Percentiles rank a stretch among this genome's conserved stretches.
phyloP scores from a whole-genome alignment of 371 early-diverging fungal species.

The Rhizomucor pusillus region DNA sequence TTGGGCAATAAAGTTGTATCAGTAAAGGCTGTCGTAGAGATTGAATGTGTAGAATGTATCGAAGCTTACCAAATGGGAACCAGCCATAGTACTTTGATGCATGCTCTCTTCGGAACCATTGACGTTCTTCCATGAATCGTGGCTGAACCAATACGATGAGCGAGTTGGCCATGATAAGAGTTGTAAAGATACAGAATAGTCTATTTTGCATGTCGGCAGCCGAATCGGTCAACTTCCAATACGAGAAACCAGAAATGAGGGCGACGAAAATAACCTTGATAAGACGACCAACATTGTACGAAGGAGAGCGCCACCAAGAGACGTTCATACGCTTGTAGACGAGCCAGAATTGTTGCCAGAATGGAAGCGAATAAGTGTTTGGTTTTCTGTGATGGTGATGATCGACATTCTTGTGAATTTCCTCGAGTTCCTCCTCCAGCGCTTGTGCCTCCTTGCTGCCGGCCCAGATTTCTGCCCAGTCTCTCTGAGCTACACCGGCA shows the following conservation, averaged over 20 bases:
- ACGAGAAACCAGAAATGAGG: conserved; percentile 75
- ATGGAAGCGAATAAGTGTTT: conserved; percentile 28
- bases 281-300: conserved; percentile 67
- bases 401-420: conserved; percentile 22
- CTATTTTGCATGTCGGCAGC: conserved; percentile 65
- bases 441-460: conserved; percentile 44
- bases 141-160: conserved; percentile 74
- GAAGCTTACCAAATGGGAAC: conserved; percentile 49
- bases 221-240: conserved; percentile 57
- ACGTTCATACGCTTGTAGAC: conserved; percentile 65
- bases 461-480: conserved; percentile 67
- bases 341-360: conserved; percentile 48
- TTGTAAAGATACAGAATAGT: conserved; percentile 72
- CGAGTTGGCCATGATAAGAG: conserved; percentile 61
- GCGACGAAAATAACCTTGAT: conserved; percentile 52
- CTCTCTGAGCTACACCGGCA: conserved; percentile 52
- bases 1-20: no score
- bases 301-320: conserved; percentile 65
- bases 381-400: conserved; percentile 10
- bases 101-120: conserved; percentile 70
- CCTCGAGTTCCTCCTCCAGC: conserved; percentile 37
- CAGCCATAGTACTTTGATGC: conserved; percentile 73
- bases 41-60: conserved; percentile 5
- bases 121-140: conserved; percentile 69
- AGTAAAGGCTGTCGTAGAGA: no score